These are phyloP conservation scores for Lonicera japonica DNA, from an alignment of 129 eudicot species.

Conservation along the genomic window DNA sequence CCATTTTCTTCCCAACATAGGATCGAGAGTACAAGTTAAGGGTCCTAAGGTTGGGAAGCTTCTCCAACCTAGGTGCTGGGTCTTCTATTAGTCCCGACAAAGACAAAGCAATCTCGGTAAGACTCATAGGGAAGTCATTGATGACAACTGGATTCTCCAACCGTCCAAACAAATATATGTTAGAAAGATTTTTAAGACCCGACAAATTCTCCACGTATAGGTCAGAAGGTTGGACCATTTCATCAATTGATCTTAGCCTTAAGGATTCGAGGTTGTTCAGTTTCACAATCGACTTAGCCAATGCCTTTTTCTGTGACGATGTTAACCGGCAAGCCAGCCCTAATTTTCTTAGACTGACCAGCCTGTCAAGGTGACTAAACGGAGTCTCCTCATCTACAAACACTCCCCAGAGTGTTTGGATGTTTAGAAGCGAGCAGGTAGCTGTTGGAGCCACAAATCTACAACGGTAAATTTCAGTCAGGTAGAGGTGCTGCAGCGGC, in stretches of 20 bases:
- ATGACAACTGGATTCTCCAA: slow-evolving; percentile 2
- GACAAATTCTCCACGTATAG: slow-evolving; percentile 8
- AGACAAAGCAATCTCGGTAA: slow-evolving; percentile 16
- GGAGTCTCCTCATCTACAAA: slow-evolving; percentile 14
- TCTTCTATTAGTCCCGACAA: background rate
- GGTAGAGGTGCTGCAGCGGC: slow-evolving; percentile 9
- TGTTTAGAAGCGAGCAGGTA: background rate
- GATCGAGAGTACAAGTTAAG: slow-evolving; percentile 3
- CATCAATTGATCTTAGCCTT: slow-evolving; percentile 18
- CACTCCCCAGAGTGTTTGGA: slow-evolving; percentile 19
- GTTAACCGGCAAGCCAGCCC: slow-evolving; percentile 7
- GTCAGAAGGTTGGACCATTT: slow-evolving; percentile 3
- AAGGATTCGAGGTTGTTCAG: slow-evolving; percentile 13
- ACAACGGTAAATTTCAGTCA: slow-evolving; percentile 13
- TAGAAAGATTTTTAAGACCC: slow-evolving; percentile 8
- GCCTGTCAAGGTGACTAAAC: slow-evolving; percentile 2
- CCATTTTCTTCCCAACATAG: background rate
- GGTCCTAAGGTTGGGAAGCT: slow-evolving; percentile 7
- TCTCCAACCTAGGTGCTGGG: slow-evolving; percentile 4
- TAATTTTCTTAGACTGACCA: slow-evolving; percentile 13
- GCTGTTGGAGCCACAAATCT: slow-evolving; percentile 7
- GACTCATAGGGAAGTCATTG: slow-evolving; percentile 7
- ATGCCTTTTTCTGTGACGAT: background rate
- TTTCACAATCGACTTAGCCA: slow-evolving; percentile 6
- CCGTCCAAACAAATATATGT: slow-evolving; percentile 10